Evolutionary conservation across 148 eudicot species (phyloP), one percentile per base, ranked within the genome.

Genomic region (Diospyros kaki): DNA sequence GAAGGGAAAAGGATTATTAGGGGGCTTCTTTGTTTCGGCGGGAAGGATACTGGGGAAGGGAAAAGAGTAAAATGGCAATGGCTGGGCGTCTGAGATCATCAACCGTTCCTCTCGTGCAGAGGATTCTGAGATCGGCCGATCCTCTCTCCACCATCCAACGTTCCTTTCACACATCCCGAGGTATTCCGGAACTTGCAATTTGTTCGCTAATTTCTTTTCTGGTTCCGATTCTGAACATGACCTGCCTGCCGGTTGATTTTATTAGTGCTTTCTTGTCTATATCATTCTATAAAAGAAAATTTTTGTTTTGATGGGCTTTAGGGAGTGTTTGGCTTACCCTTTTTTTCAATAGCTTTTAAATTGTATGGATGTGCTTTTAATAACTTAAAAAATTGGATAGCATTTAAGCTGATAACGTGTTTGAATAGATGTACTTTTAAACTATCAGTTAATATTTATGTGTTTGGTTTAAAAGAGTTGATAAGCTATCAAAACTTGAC

Each of bases 21-120:
- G 14, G 52, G 59, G 28, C 28, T 28, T 28, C 28, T 28, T 28
- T 28, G 28, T 66, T 55, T 42, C 2, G 11, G 28, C 0, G 11
- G n/a, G n/a, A n/a, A n/a, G n/a, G n/a, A n/a, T n/a, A n/a, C n/a
- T n/a, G n/a, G n/a, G n/a, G n/a, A n/a, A n/a, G n/a, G n/a, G n/a
- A n/a, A n/a, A n/a, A n/a, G n/a, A n/a, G n/a, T 64, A 58, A 58
- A 83, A 93, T 89, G 89, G 88, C 87, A 12, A 85, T 89, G 90
- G 83, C 87, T 45, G 82, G 86, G 69, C 98, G 96, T 14, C 66
- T 93, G 48, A 85, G 94, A 91, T 88, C 28, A 28, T 28, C 92
- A 12, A 78, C 75, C 54, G 62, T 86, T 58, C 80, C 89, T 40
- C 73, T 82, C 55, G 8, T 86, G 70, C 83, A 72, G 63, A 86